Conservation (phyloP, 2,329 filamentous ascomycete genomes). For the Aspergillus neoniger region DNA sequence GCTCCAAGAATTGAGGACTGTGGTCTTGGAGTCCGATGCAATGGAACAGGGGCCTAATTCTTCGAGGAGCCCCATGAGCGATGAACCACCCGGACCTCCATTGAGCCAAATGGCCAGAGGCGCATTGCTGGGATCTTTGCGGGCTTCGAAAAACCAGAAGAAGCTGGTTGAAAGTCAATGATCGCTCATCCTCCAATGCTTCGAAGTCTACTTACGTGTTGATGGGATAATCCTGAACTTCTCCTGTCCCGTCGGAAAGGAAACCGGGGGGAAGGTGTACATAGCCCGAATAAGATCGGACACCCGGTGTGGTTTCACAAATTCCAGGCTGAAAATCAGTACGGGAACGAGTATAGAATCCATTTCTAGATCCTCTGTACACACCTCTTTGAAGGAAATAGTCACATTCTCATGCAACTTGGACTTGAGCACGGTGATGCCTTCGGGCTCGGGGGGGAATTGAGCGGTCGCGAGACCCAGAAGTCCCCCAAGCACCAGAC, state of each 20-base stretch:
- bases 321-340: background rate
- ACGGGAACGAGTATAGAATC: no score
- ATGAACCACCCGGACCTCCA: slow-evolving; percentile 56
- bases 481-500: background rate
- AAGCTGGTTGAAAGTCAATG: slow-evolving; percentile 21
- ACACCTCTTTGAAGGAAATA: slow-evolving; percentile 2
- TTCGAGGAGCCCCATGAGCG: slow-evolving; percentile 55
- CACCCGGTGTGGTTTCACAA: slow-evolving; percentile 5
- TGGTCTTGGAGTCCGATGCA: slow-evolving; percentile 10
- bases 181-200: background rate
- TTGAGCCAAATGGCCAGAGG: slow-evolving; percentile 56
- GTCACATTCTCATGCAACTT: slow-evolving; percentile 4
- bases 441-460: slow-evolving; percentile 1
- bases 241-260: background rate
- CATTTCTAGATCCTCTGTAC: background rate
- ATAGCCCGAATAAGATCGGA: slow-evolving; percentile 4
- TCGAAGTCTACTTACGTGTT: background rate
- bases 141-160: slow-evolving; percentile 47
- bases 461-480: background rate
- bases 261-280: background rate
- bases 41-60: slow-evolving; percentile 50
- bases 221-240: slow-evolving; percentile 6
- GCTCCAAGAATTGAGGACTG: slow-evolving; percentile 1
- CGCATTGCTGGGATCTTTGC: slow-evolving; percentile 47
- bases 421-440: background rate